Evolutionary conservation across 495 filamentous ascomycete genomes (phyloP).

Genomic region (Daldinia caldariorum): DNA sequence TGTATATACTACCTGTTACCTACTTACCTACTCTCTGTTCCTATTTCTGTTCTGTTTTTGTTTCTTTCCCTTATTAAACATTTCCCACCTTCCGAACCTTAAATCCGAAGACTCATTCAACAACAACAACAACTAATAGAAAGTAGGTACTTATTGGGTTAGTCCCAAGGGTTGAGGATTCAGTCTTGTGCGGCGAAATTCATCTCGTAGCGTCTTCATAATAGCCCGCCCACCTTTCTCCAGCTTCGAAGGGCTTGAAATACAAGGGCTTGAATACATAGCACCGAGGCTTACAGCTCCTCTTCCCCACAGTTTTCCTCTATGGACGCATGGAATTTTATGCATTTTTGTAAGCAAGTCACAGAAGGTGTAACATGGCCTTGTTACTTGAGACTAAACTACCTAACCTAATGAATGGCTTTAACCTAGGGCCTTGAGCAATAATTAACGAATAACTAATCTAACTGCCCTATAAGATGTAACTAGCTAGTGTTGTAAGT

Average conservation of each 20-base stretch:
- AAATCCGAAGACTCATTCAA: conserved; percentile 8
- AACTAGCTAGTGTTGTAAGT: background rate
- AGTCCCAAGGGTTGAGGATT: conserved; percentile 19
- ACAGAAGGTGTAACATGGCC: background rate
- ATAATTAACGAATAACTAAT: too few relatives aligned
- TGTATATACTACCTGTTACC: background rate
- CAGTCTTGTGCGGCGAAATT: conserved; percentile 11
- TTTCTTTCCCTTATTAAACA: conserved; percentile 1
- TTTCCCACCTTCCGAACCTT: conserved; percentile 7
- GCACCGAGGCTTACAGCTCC: conserved; percentile 15
- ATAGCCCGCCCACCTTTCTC: conserved; percentile 21
- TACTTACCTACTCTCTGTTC: conserved; percentile 1
- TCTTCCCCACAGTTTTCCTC: conserved; percentile 19
- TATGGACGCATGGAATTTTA: conserved; percentile 3
- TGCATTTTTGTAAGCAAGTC: background rate
- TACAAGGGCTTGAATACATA: too few relatives aligned
- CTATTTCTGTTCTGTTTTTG: background rate
- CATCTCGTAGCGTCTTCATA: conserved; percentile 19
- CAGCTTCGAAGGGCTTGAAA: conserved; percentile 21
- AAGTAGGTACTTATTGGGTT: too few relatives aligned
- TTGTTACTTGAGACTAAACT: conserved; percentile 4
- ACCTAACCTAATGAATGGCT: too few relatives aligned
- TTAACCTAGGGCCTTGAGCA: background rate
- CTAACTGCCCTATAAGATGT: too few relatives aligned
- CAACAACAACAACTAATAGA: background rate